Conservation (phyloP, 2,329 filamentous ascomycete genomes). For the Chaetomium globosum region DNA sequence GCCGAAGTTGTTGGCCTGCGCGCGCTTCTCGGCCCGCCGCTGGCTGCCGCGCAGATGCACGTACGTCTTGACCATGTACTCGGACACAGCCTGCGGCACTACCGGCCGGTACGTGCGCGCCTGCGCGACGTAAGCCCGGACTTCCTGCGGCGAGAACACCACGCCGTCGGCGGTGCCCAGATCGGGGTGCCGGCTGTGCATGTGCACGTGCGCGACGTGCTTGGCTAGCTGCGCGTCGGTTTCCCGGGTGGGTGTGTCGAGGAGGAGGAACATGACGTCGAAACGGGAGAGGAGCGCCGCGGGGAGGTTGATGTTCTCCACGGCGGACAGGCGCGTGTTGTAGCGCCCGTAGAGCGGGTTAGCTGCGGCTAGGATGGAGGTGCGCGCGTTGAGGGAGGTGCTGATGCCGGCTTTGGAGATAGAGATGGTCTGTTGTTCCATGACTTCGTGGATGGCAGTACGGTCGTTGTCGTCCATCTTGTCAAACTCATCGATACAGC, state of each 20-base stretch:
- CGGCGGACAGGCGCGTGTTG: conserved; percentile 94
- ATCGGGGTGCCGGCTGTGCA: conserved; percentile 92
- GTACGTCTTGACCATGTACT: conserved; percentile 97
- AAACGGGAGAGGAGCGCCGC: conserved; percentile 95
- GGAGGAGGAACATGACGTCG: conserved; percentile 92
- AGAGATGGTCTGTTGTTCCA: conserved; percentile 85
- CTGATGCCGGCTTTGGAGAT: conserved; percentile 75
- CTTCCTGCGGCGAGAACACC: conserved; percentile 90
- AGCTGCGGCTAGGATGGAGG: conserved; percentile 91
- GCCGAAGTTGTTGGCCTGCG: conserved; percentile 75
- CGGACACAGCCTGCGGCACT: conserved; percentile 81
- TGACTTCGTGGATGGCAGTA: conserved; percentile 83
- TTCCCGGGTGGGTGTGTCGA: conserved; percentile 90
- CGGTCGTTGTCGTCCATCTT: conserved; percentile 86
- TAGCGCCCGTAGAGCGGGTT: conserved; percentile 98
- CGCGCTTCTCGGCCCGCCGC: conserved; percentile 81
- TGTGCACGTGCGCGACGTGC: conserved; percentile 96
- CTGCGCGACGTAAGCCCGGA: conserved; percentile 92
- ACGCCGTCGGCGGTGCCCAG: conserved; percentile 56
- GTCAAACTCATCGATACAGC: conserved; percentile 86
- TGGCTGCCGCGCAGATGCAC: conserved; percentile 92
- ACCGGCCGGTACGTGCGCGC: conserved; percentile 86
- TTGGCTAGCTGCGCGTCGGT: conserved; percentile 89
- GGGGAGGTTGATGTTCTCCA: conserved; percentile 99
- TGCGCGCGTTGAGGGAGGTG: conserved; percentile 87